Evolutionary conservation across 2,329 filamentous ascomycete species (phyloP).

Genomic region (Teratosphaeria zuluensis): DNA sequence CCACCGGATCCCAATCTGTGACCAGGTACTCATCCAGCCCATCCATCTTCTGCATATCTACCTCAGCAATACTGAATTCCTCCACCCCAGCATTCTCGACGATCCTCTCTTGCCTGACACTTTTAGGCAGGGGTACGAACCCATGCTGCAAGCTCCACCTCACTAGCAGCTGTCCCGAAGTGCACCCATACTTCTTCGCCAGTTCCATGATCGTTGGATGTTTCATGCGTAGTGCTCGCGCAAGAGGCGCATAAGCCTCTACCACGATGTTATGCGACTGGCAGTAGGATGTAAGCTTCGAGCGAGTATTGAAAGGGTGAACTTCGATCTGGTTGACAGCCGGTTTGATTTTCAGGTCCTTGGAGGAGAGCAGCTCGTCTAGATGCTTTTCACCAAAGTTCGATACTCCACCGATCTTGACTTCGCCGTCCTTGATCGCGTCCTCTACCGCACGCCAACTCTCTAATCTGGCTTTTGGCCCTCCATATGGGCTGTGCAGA

Average conservation of each 20-base stretch:
- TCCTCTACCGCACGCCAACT: slow-evolving; percentile 72
- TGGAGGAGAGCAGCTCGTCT: slow-evolving; percentile 55
- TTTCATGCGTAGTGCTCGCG: slow-evolving; percentile 58
- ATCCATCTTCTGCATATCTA: slow-evolving; percentile 56
- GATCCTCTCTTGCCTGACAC: slow-evolving; percentile 52
- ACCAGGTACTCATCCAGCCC: slow-evolving; percentile 62
- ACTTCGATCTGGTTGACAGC: slow-evolving; percentile 74
- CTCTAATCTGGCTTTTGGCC: slow-evolving; percentile 54
- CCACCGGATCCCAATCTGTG: slow-evolving; percentile 42
- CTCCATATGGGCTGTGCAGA: slow-evolving; percentile 70
- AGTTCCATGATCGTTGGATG: slow-evolving; percentile 54
- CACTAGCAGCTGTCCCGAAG: slow-evolving; percentile 64
- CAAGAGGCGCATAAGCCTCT: slow-evolving; percentile 73
- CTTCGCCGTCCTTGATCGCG: slow-evolving; percentile 61
- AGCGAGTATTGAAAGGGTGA: slow-evolving; percentile 71
- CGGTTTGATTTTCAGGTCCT: slow-evolving; percentile 49
- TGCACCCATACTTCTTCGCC: slow-evolving; percentile 59
- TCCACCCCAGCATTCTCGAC: slow-evolving; percentile 55
- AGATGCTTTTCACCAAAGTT: slow-evolving; percentile 71
- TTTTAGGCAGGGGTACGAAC: slow-evolving; percentile 66
- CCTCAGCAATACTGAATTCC: slow-evolving; percentile 50
- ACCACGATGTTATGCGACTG: slow-evolving; percentile 57
- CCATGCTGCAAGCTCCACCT: slow-evolving; percentile 70
- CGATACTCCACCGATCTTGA: slow-evolving; percentile 63
- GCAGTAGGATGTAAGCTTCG: slow-evolving; percentile 57